Evolutionary conservation across 345 rosid species (phyloP), one percentile per base, ranked within the genome.

Genomic region (Garcia nutans): DNA sequence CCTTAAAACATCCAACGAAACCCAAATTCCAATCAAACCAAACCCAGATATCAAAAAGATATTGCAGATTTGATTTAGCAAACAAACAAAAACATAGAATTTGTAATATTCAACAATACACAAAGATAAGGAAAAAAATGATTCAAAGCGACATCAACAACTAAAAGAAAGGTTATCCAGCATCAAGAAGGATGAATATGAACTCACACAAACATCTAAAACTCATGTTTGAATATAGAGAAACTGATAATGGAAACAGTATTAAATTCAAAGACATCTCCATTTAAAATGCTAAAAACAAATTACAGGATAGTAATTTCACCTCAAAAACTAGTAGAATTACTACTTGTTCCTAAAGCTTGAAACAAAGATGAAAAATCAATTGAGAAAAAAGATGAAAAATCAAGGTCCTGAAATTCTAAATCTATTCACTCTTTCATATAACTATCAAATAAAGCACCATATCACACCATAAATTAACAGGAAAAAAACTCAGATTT

Each of bases 1-100:
- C 78, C 87, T 86, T 20, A 84, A 85, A 45, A 90, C 88, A 71
- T 77, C 84, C 16, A 20, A 65, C 10, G 1, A n/a, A 65, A 17
- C 55, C 31, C 3, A 44, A 37, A 37, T 37, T 0, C 41, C 41
- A 37, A 37, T 5, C 41, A 37, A 37, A 66, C 23, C 9, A 66
- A 66, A 65, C 23, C 45, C 69, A 17, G 23, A 65, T 7, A 65
- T 65, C 26, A 47, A 23, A 16, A 65, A 65, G 69, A 41, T 65
- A 8, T 65, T 15, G 41, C 47, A 17, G 7, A 19, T 42, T 10
- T 4, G 56, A 9, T 41, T 2, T 9, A 65, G 26, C 26, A 65
- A 41, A 65, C 50, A 20, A 20, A 65, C 16, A 44, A 42, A 37
- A 41, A 41, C 0, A 50, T 1, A 69, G n/a, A 7, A 49, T 24